These are phyloP conservation scores for Veloboletus limbatus DNA, from an alignment of 1,284 basidiomycete genomes.

Conservation along the genomic window DNA sequence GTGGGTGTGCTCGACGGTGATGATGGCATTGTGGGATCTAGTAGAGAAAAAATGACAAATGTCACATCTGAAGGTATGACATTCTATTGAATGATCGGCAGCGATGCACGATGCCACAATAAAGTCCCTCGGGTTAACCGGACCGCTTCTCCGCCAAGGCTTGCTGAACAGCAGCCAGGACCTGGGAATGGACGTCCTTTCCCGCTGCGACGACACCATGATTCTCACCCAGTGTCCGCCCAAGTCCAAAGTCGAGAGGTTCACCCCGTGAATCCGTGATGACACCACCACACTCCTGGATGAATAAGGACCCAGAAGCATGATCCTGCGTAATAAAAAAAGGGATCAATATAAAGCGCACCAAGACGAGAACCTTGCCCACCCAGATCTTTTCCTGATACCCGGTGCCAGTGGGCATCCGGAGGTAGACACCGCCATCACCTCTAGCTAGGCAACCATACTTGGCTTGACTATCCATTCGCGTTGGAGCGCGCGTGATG, in stretches of 20 bases:
- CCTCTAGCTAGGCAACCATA: slow-evolving; percentile 88
- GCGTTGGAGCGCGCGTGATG: slow-evolving; percentile 64
- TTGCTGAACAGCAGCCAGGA: slow-evolving; percentile 75
- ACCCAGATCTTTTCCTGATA: slow-evolving; percentile 94
- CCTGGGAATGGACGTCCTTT: slow-evolving; percentile 60
- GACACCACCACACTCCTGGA: slow-evolving; percentile 87
- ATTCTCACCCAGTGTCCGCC: slow-evolving; percentile 84
- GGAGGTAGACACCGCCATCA: slow-evolving; percentile 86
- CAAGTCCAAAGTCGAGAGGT: slow-evolving; percentile 83
- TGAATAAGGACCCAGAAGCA: slow-evolving; percentile 82
- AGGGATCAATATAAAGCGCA: background rate
- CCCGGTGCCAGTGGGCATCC: slow-evolving; percentile 82
- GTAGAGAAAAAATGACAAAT: background rate
- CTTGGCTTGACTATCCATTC: slow-evolving; percentile 98
- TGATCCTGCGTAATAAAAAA: slow-evolving; percentile 72
- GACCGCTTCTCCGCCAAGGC: slow-evolving; percentile 47
- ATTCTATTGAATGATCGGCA: background rate
- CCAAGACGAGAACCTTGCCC: too few species aligned
- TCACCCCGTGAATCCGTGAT: slow-evolving; percentile 83
- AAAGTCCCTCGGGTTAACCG: background rate
- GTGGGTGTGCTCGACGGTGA: background rate
- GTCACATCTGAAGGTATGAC: too few species aligned
- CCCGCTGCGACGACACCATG: slow-evolving; percentile 83
- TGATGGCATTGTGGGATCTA: background rate
- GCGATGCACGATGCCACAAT: background rate